Evolutionary conservation across 495 filamentous ascomycete species (phyloP).

Genomic region (Clavariopsis aquatica): DNA sequence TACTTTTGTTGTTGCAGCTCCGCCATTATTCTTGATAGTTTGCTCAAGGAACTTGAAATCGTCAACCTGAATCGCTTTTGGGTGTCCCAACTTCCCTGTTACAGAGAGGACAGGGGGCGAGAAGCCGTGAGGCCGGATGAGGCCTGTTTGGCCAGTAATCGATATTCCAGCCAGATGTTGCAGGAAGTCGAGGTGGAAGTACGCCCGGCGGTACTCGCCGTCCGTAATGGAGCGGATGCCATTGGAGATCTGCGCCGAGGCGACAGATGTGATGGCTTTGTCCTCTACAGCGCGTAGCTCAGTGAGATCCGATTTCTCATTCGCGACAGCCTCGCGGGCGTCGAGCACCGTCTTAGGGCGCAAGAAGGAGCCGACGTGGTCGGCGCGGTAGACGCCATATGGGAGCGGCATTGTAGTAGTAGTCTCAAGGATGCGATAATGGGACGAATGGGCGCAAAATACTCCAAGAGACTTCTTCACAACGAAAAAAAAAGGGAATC

Average conservation of each 20-base stretch:
- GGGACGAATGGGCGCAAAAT: background rate
- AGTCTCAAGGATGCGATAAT: background rate
- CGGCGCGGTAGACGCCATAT: slow-evolving; percentile 38
- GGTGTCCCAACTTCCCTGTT: slow-evolving; percentile 39
- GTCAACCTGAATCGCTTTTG: slow-evolving; percentile 35
- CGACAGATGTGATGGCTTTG: slow-evolving; percentile 29
- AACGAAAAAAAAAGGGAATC: background rate
- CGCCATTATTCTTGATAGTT: slow-evolving; percentile 29
- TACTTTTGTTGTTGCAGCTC: slow-evolving; percentile 37
- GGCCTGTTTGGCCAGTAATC: slow-evolving; percentile 31
- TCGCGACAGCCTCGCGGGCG: slow-evolving; percentile 32
- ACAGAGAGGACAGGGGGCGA: slow-evolving; percentile 36
- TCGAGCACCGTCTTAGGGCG: slow-evolving; percentile 35
- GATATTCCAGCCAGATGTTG: slow-evolving; percentile 36
- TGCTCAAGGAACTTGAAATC: slow-evolving; percentile 41
- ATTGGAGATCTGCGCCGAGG: slow-evolving; percentile 32
- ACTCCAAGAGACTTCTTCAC: background rate
- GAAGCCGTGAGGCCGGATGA: slow-evolving; percentile 35
- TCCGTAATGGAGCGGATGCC: slow-evolving; percentile 40
- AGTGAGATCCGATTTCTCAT: slow-evolving; percentile 9
- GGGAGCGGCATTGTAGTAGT: slow-evolving; percentile 33
- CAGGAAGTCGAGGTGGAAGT: slow-evolving; percentile 41
- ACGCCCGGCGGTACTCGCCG: slow-evolving; percentile 40
- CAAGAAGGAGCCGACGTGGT: slow-evolving; percentile 43
- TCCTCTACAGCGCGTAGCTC: slow-evolving; percentile 38